Conservation (phyloP, 2,329 filamentous ascomycete species). For the Cytospora piceicola region DNA sequence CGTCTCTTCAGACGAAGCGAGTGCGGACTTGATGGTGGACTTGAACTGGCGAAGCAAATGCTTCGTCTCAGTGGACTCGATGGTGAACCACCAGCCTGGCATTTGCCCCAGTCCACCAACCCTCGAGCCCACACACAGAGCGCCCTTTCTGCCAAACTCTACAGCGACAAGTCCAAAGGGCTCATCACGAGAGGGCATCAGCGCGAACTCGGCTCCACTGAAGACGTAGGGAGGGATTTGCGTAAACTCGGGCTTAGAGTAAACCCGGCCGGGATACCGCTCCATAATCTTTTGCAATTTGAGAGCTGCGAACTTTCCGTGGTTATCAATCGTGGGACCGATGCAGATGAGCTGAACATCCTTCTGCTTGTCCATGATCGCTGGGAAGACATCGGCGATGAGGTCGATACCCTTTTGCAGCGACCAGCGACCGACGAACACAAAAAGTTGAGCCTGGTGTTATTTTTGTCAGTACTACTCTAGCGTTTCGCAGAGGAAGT, state of each 20-base stretch:
- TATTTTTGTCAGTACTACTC: background rate
- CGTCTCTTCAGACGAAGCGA: conserved; percentile 58
- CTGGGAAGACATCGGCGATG: conserved; percentile 67
- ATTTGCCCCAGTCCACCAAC: conserved; percentile 70
- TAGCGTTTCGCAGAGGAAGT: background rate
- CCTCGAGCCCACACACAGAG: conserved; percentile 65
- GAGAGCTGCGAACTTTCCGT: conserved; percentile 67
- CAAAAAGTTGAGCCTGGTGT: conserved; percentile 60
- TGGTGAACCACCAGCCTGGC: conserved; percentile 72
- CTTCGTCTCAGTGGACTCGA: conserved; percentile 57
- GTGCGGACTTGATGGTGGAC: conserved; percentile 61
- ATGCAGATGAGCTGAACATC: conserved; percentile 65
- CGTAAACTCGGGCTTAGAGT: conserved; percentile 71
- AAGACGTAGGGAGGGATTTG: conserved; percentile 68
- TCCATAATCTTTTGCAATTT: conserved; percentile 67
- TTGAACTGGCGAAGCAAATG: conserved; percentile 68
- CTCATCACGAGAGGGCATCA: conserved; percentile 71
- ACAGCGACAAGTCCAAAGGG: conserved; percentile 71
- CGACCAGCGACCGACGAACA: conserved; percentile 71
- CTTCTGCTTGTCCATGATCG: conserved; percentile 60
- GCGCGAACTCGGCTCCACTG: conserved; percentile 68
- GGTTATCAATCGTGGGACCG: conserved; percentile 67
- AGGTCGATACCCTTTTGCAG: conserved; percentile 71
- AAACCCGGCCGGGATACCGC: conserved; percentile 67
- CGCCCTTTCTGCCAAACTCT: conserved; percentile 69